Evolutionary conservation across 495 filamentous ascomycete species (phyloP).

Genomic region (Acidiella bohemica): DNA sequence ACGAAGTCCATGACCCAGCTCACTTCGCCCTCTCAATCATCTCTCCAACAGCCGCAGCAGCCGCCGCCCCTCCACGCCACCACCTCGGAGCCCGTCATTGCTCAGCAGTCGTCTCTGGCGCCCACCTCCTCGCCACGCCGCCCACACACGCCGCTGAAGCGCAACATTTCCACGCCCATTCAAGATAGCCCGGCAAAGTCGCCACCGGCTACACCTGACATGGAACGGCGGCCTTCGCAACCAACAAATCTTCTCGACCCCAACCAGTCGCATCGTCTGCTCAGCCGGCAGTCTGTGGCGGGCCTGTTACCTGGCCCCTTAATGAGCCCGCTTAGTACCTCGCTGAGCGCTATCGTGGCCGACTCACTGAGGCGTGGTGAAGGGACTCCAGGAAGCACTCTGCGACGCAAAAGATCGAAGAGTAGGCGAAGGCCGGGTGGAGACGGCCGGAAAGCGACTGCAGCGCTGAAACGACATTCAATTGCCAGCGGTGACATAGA

Average conservation of each 20-base stretch:
- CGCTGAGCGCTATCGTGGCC: slow-evolving; percentile 32
- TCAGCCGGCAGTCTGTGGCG: slow-evolving; percentile 20
- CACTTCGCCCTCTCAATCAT: too few species aligned
- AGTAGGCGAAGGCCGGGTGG: neutral
- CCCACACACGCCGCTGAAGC: slow-evolving; percentile 9
- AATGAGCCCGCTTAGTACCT: slow-evolving; percentile 23
- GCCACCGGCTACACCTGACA: slow-evolving; percentile 6
- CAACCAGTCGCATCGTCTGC: slow-evolving; percentile 7
- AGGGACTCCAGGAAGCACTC: slow-evolving; percentile 12
- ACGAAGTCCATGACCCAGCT: slow-evolving; percentile 1
- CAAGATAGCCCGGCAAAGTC: slow-evolving; percentile 1
- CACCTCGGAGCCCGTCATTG: slow-evolving; percentile 14
- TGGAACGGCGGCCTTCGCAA: slow-evolving; percentile 1
- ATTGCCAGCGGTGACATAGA: slow-evolving; percentile 14
- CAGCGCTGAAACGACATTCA: slow-evolving; percentile 12
- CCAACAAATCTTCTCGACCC: slow-evolving; percentile 5
- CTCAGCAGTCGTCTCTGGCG: slow-evolving; percentile 2
- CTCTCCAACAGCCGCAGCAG: too few species aligned
- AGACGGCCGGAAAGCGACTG: neutral
- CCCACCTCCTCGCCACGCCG: slow-evolving; percentile 1
- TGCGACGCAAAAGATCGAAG: slow-evolving; percentile 1
- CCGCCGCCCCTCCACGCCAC: slow-evolving; percentile 17
- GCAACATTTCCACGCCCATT: neutral
- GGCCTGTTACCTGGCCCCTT: slow-evolving; percentile 23
- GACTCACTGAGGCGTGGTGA: slow-evolving; percentile 45